These are phyloP conservation scores for Lanzia echinophila DNA, from an alignment of 2,329 filamentous ascomycete species.

Conservation along the genomic window DNA sequence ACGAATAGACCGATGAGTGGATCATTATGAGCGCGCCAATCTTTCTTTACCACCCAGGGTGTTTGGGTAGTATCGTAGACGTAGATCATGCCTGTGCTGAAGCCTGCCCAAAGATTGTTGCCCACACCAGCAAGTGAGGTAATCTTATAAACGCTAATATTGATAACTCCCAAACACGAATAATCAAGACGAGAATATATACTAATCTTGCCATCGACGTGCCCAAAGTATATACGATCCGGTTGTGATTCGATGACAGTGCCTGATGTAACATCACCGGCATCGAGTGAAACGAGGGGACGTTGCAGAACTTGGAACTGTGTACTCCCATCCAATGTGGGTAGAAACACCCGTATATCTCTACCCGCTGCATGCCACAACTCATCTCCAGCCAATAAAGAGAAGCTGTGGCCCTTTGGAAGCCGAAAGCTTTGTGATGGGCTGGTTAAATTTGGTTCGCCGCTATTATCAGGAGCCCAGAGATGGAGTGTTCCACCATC, in stretches of 20 bases:
- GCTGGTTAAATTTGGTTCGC: conserved; percentile 66
- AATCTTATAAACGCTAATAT: conserved; percentile 91
- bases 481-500: conserved; percentile 80
- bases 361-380: conserved; percentile 87
- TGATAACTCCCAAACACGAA: conserved; percentile 71
- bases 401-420: conserved; percentile 77
- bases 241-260: conserved; percentile 67
- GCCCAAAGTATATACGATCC: conserved; percentile 81
- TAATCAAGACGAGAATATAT: conserved; percentile 78
- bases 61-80: conserved; percentile 77
- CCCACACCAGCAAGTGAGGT: conserved; percentile 78
- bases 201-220: conserved; percentile 87
- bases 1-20: conserved; percentile 71
- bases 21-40: conserved; percentile 80
- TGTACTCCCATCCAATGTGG: conserved; percentile 58
- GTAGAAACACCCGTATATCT: conserved; percentile 77
- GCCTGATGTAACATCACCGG: conserved; percentile 83
- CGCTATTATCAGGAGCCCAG: conserved; percentile 71
- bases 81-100: conserved; percentile 88
- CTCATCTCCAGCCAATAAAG: conserved; percentile 75
- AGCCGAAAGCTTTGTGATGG: conserved; percentile 70
- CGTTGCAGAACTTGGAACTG: conserved; percentile 70
- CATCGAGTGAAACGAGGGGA: conserved; percentile 63
- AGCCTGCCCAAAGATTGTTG: conserved; percentile 82
- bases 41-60: conserved; percentile 90